Evolutionary conservation across 2,329 filamentous ascomycete species (phyloP), one percentile per base, ranked within the genome.

Genomic region (Neonectria neomacrospora): DNA sequence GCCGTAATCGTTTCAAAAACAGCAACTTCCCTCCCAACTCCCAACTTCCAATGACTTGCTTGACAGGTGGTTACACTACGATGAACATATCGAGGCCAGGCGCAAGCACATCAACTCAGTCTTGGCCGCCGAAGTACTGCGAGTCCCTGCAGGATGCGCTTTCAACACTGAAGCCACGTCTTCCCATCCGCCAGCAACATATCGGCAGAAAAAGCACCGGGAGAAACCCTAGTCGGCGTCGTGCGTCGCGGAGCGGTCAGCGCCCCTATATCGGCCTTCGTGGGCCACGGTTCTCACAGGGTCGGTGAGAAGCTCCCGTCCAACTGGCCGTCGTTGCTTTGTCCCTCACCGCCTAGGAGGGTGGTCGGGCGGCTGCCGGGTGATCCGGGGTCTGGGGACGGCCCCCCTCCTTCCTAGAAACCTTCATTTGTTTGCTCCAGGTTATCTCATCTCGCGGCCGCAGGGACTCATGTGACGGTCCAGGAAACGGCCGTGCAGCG

Each of bases 401-500:
- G 57, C 51, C 45, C 53, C 64, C 63, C 58, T 41, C 37, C 37
- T 41, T 18, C 28, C 55, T 39, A 26, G 58, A 51, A 48, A 63
- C 47, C 44, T 54, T 45, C 44, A 58, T 58, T 62, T 61, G 55
- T 55, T 63, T 63, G 59, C 64, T 50, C 58, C 63, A 62, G 56
- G 54, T 61, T 57, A 64, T 69, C 60, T 67, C 63, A 70, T 66
- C 66, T 69, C 65, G 68, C 68, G 68, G 69, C 64, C 44, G 57
- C 54, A 59, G 54, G 50, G 56, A 63, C 71, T 74, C 71, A 74
- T 72, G 69, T 73, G 69, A 74, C 70, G 64, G 52, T 47, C 65
- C 30, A 52, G 54, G 42, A 61, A 67, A 37, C 44, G 69, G 47
- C 64, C 55, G 54, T 71, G 61, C 61, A 67, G 64, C 63, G 61